Conservation (phyloP, 257 asterid species). For the Gentiana straminea region DNA sequence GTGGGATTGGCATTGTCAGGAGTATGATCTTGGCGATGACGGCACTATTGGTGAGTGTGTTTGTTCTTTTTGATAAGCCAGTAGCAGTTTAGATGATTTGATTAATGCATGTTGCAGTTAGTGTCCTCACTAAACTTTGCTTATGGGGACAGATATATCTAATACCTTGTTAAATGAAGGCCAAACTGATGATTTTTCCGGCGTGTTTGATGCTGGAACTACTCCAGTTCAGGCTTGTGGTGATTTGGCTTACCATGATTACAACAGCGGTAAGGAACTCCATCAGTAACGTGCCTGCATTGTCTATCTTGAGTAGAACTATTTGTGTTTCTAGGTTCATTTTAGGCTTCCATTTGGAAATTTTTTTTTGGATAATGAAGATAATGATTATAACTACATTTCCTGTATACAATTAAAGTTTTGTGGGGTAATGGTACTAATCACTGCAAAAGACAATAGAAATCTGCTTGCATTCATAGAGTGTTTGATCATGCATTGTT, state of each 20-base stretch:
- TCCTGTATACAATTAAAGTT: too few species aligned
- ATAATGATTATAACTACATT: too few species aligned
- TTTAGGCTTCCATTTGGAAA: too few species aligned
- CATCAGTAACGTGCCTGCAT: background rate
- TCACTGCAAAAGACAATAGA: too few species aligned
- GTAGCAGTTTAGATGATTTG: too few species aligned
- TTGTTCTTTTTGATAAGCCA: background rate
- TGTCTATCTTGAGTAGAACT: background rate
- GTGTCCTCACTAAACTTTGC: background rate
- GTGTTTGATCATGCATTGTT: too few species aligned
- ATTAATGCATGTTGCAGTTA: too few species aligned
- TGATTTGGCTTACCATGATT: constrained; percentile 43
- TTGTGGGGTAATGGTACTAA: too few species aligned
- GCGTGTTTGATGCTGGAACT: constrained; percentile 35
- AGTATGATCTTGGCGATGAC: constrained; percentile 40
- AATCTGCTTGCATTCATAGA: too few species aligned
- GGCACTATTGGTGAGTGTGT: constrained; percentile 36
- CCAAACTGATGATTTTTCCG: constrained; percentile 37
- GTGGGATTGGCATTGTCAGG: constrained; percentile 70
- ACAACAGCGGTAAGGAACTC: constrained; percentile 28
- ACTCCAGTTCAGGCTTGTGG: constrained; percentile 75
- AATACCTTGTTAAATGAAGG: constrained; percentile 29
- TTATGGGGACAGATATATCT: constrained; percentile 33
- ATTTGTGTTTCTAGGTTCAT: too few species aligned
- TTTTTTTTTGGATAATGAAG: too few species aligned